Conservation (phyloP, 2,329 filamentous ascomycete species). For the Fusarium transvaalense region DNA sequence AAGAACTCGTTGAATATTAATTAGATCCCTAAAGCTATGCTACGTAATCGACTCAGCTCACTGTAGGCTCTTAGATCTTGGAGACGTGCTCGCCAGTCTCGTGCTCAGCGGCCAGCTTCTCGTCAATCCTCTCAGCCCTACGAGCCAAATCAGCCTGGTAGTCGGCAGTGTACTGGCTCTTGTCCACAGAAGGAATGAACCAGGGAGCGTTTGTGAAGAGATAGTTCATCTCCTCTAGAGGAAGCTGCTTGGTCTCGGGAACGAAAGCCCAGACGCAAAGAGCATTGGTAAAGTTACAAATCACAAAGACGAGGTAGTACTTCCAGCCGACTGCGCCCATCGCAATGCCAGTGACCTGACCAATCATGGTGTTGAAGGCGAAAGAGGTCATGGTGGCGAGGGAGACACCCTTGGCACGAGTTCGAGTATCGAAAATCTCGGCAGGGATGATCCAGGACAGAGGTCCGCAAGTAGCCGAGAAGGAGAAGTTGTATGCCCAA, state of each 20-base stretch:
- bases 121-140: conserved; percentile 55
- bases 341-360: conserved; percentile 50
- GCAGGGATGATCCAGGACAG: conserved; percentile 72
- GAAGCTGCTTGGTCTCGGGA: conserved; percentile 73
- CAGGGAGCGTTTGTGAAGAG: conserved; percentile 66
- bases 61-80: not conserved
- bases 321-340: conserved; percentile 58
- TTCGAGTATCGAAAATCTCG: conserved; percentile 83
- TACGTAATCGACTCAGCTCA: not conserved
- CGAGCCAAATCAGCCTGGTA: conserved; percentile 65
- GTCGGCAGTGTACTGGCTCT: conserved; percentile 34
- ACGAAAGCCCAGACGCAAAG: conserved; percentile 72
- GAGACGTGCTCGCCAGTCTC: conserved; percentile 21
- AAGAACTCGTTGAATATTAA: not conserved
- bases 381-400: conserved; percentile 80
- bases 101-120: conserved; percentile 22
- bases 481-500: conserved; percentile 85
- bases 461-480: conserved; percentile 77
- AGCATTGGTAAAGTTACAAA: conserved; percentile 71
- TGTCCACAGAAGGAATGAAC: conserved; percentile 24
- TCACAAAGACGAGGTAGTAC: conserved; percentile 60
- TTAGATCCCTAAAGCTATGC: not conserved
- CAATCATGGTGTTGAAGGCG: conserved; percentile 81
- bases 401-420: conserved; percentile 79
- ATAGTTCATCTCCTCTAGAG: conserved; percentile 77